Evolutionary conservation across 352 stramenopile genomes (phyloP).

Genomic region (Salisapilia sapeloensis): DNA sequence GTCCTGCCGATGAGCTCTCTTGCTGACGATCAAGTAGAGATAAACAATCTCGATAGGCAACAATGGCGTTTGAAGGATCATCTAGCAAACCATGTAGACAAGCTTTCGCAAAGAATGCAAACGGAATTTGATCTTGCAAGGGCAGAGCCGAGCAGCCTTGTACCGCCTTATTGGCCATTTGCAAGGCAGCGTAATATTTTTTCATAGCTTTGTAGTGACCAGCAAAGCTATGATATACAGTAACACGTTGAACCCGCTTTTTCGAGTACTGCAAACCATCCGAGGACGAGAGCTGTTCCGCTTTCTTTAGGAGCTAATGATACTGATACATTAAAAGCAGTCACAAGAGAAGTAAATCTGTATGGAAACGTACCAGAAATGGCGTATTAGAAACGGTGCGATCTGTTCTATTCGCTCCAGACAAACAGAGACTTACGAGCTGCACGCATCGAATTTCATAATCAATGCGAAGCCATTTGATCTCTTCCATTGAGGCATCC

Average conservation of each 20-base stretch:
- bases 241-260: conserved; percentile 28
- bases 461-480: conserved; percentile 48
- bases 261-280: conserved; percentile 55
- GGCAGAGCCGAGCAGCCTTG: conserved; percentile 39
- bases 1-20: neutral
- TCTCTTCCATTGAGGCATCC: conserved; percentile 27
- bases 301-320: conserved; percentile 39
- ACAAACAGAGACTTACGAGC: conserved; percentile 49
- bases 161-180: conserved; percentile 36
- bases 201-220: conserved; percentile 69
- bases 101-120: conserved; percentile 41
- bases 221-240: conserved; percentile 41
- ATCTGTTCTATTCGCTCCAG: conserved; percentile 29
- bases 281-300: conserved; percentile 31
- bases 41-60: conserved; percentile 48
- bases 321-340: neutral
- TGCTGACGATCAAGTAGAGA: conserved; percentile 17
- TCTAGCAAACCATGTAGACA: conserved; percentile 36
- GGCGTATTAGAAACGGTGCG: conserved; percentile 26
- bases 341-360: neutral
- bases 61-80: conserved; percentile 33
- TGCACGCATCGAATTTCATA: conserved; percentile 65
- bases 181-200: conserved; percentile 44
- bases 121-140: conserved; percentile 25
- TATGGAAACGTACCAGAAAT: conserved; percentile 20